Conservation (phyloP, 495 filamentous ascomycete species). For the Ramalina intermedia region DNA sequence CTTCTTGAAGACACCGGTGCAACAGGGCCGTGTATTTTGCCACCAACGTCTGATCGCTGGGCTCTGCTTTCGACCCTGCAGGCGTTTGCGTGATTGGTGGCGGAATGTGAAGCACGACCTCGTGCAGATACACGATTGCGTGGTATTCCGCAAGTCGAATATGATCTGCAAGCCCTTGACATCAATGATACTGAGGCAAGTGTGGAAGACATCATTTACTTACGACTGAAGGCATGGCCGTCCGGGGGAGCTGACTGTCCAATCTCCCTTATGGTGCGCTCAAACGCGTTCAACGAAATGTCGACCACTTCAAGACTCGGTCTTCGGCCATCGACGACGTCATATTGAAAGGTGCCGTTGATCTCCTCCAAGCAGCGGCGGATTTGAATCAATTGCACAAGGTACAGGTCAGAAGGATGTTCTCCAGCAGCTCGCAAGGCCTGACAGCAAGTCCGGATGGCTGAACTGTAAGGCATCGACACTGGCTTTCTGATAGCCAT, state of each 20-base stretch:
- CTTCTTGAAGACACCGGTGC: conserved; percentile 1
- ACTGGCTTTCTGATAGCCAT: conserved; percentile 4
- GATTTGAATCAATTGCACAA: neutral
- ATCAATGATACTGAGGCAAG: neutral
- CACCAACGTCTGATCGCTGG: neutral
- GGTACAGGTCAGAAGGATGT: neutral
- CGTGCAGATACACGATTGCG: neutral
- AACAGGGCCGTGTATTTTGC: neutral
- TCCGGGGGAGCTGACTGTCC: neutral
- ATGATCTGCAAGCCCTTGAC: neutral
- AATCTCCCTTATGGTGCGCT: neutral
- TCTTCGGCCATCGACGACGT: neutral
- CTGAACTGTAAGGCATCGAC: neutral
- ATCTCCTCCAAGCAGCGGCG: conserved; percentile 1
- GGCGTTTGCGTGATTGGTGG: neutral
- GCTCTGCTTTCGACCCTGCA: neutral
- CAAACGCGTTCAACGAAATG: neutral
- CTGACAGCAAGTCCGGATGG: neutral
- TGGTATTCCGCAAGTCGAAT: neutral
- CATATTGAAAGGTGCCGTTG: conserved; percentile 1
- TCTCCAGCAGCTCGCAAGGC: neutral
- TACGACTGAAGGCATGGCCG: neutral
- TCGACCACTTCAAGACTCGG: neutral
- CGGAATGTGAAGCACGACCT: neutral
- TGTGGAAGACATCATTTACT: neutral